Percentiles rank a stretch among this genome's conserved stretches.
Conservation (phyloP, 75 land plant species). For the Gnetum montanum region DNA sequence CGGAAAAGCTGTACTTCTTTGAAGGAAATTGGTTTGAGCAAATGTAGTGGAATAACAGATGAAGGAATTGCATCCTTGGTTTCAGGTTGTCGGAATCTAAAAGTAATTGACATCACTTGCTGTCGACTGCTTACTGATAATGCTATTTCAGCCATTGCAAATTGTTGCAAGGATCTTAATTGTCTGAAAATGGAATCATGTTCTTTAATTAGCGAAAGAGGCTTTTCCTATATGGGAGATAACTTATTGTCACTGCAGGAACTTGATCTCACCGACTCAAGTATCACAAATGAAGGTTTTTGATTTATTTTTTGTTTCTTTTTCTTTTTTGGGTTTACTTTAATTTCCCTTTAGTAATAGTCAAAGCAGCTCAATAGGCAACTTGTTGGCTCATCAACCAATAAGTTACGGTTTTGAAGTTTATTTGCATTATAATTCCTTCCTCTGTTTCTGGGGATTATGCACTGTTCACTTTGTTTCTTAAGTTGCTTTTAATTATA, state of each 20-base stretch:
- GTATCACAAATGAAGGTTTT: slow-evolving; percentile 66
- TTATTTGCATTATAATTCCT: too few species aligned
- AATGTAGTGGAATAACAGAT: slow-evolving; percentile 84
- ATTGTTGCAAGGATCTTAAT: slow-evolving; percentile 45
- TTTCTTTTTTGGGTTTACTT: too few species aligned
- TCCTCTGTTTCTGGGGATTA: too few species aligned
- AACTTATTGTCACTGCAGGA: slow-evolving; percentile 58
- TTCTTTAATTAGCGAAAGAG: slow-evolving; percentile 38
- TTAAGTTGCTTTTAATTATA: too few species aligned
- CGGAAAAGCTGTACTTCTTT: slow-evolving; percentile 48
- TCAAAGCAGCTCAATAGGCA: too few species aligned
- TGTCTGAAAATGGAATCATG: slow-evolving; percentile 93
- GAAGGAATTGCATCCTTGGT: slow-evolving; percentile 56
- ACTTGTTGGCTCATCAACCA: too few species aligned
- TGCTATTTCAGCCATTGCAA: slow-evolving; percentile 47
- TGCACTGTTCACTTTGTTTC: too few species aligned
- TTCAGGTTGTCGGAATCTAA: slow-evolving; percentile 44
- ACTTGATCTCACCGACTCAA: slow-evolving; percentile 86
- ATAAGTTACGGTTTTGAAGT: too few species aligned
- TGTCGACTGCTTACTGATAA: slow-evolving; percentile 68
- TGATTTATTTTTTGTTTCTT: neutral
- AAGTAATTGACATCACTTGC: slow-evolving; percentile 80
- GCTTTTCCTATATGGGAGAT: slow-evolving; percentile 52
- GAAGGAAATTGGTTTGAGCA: slow-evolving; percentile 76
- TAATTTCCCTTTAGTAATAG: too few species aligned